Base-by-base conservation (phyloP, 2,329 filamentous ascomycete genomes). In the Ceratocystis harringtonii region DNA sequence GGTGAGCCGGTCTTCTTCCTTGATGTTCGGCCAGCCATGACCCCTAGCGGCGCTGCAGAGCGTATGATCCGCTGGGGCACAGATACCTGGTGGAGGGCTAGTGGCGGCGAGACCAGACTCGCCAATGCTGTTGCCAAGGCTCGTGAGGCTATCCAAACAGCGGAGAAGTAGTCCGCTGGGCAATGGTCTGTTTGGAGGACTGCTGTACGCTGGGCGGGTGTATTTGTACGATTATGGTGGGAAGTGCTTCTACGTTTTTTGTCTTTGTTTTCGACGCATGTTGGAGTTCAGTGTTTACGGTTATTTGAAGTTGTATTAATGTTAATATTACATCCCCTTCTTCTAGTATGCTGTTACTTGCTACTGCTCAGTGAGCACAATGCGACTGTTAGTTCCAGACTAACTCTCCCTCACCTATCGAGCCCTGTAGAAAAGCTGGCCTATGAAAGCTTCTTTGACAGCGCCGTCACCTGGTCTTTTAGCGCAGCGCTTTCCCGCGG, bases 1-100 rank as follows among this genome's bases (percentile, higher is more conserved):
- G 94, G 92, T 41, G 90, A 96, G 73, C 92, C 94, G 2, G 91
- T 97, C 5, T 99, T 99, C 78, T 96, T 86, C 74, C 83, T 99
- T 65, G 94, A 99, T 73, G 94, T 99, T 22, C 83, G 94, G 69
- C 94, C 94, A 1, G 94, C 94, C 2, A 77, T 96, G 52, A 90
- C 89, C 0, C 91, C 91, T 2, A 86, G 83, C 0, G 87, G 87
- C 30, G 88, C 90, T 0, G 84, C 86, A 2, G 94, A 97, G 78
- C 82, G 94, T 63, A 76, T 91, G 68, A 84, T 96, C 73, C 80
- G 91, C 71, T 97, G 92, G 90, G 88, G 91, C 62, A 91, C 89
- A 8, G 92, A 97, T 75, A 82, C 95, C 7, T 99, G 94, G 94
- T 96, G 90, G 85, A 85, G 83, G 70, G 91, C 91, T 0, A 89